A percentile compares a stretch with the other conserved stretches of the same genome.
These are phyloP conservation scores for Podospora pseudopauciseta DNA, from an alignment of 495 filamentous ascomycete species.

Conservation along the genomic window DNA sequence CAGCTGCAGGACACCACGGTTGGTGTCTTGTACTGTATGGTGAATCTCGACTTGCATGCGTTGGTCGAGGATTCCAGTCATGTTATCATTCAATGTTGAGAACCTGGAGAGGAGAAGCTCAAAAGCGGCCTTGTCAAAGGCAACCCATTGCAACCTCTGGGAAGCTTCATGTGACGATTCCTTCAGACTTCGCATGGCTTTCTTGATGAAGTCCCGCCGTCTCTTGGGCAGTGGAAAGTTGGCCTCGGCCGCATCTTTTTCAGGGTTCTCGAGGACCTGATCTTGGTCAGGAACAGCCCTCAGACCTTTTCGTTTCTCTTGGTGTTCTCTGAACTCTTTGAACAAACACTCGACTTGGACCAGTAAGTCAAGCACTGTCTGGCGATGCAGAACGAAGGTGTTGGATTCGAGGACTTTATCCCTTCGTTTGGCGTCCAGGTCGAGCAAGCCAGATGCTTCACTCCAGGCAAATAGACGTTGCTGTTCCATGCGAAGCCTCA, in stretches of 20 bases:
- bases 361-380: constrained; percentile 42
- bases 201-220: constrained; percentile 39
- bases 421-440: constrained; percentile 32
- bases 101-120: constrained; percentile 40
- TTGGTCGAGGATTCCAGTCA: constrained; percentile 44
- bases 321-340: constrained; percentile 43
- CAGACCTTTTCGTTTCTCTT: constrained; percentile 33
- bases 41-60: constrained; percentile 44
- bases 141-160: constrained; percentile 38
- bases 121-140: constrained; percentile 44
- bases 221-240: constrained; percentile 35
- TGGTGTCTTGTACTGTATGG: constrained; percentile 44
- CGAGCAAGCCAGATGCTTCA: constrained; percentile 44
- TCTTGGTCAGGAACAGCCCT: constrained; percentile 30
- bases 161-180: constrained; percentile 30
- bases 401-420: constrained; percentile 40
- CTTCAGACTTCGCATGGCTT: constrained; percentile 37
- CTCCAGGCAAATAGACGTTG: constrained; percentile 48
- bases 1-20: constrained; percentile 43
- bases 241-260: constrained; percentile 37
- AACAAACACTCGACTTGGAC: constrained; percentile 45
- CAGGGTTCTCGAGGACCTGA: constrained; percentile 31
- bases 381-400: constrained; percentile 42
- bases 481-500: constrained; percentile 44
- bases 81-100: constrained; percentile 42